Percentiles rank a stretch among this genome's conserved stretches.
These are phyloP conservation scores for Andrographis paniculata DNA, from an alignment of 305 asterid genomes.

Conservation along the genomic window DNA sequence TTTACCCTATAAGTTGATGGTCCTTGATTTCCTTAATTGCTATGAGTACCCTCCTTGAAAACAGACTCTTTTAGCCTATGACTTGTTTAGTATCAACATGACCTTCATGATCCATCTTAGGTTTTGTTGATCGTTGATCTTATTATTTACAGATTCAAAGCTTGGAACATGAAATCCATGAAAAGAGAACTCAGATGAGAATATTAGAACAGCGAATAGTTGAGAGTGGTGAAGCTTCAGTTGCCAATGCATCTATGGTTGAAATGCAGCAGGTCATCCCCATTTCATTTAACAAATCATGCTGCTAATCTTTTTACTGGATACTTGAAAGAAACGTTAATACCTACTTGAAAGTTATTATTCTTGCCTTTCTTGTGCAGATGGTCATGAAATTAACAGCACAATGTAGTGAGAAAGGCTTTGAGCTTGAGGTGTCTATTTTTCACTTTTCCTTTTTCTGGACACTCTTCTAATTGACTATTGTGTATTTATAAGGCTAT, in stretches of 20 bases:
- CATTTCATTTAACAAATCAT: constrained; percentile 2
- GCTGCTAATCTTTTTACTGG: not conserved
- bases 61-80: not conserved
- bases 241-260: constrained; percentile 68
- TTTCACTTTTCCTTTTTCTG: not conserved
- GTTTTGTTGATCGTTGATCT: not conserved
- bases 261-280: constrained; percentile 86
- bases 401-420: constrained; percentile 73
- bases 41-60: constrained; percentile 4
- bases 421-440: constrained; percentile 74
- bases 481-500: not conserved
- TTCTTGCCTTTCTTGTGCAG: constrained; percentile 24
- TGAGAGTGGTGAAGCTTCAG: constrained; percentile 84
- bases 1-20: not conserved
- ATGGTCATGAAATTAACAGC: constrained; percentile 53
- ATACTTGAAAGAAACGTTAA: not conserved
- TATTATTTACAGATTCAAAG: constrained; percentile 54
- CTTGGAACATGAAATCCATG: constrained; percentile 83
- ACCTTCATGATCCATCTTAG: not conserved
- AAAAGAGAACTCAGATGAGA: constrained; percentile 80
- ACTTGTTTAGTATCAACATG: not conserved
- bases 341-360: not conserved
- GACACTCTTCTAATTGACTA: constrained; percentile 7
- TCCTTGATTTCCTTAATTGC: not conserved
- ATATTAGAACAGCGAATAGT: constrained; percentile 70